phyloP scores from a whole-genome alignment of 805 yeast species.

The Candida tibetensis region DNA sequence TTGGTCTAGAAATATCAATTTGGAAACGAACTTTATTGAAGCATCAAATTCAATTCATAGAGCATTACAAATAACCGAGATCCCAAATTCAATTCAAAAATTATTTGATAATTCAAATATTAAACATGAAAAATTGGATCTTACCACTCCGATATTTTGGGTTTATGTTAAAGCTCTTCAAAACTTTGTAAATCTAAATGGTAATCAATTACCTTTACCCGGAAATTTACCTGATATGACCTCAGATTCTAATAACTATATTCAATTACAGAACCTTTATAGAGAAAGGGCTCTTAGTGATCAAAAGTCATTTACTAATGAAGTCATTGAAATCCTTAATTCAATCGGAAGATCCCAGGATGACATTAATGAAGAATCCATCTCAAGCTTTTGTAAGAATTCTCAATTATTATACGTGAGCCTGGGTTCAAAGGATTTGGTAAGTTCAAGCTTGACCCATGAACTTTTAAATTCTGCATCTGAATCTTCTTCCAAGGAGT shows the following conservation, averaged over 20 bases:
- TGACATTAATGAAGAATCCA: slow-evolving; percentile 32
- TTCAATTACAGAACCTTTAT: slow-evolving; percentile 57
- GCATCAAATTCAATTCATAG: slow-evolving; percentile 35
- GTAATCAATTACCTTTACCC: slow-evolving; percentile 57
- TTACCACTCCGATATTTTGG: slow-evolving; percentile 54
- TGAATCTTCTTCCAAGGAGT: slow-evolving; percentile 12
- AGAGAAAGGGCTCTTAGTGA: slow-evolving; percentile 54
- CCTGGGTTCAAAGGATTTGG: slow-evolving; percentile 37
- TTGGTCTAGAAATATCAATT: slow-evolving; percentile 46
- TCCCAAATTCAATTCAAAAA: slow-evolving; percentile 27
- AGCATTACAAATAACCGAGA: slow-evolving; percentile 34
- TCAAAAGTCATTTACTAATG: slow-evolving; percentile 32
- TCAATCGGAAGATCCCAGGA: slow-evolving; percentile 24
- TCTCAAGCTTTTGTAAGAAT: slow-evolving; percentile 60
- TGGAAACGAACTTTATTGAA: slow-evolving; percentile 47
- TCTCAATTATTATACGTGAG: slow-evolving; percentile 51
- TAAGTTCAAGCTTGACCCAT: slow-evolving; percentile 14
- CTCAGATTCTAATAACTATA: slow-evolving; percentile 63
- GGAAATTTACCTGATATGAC: slow-evolving; percentile 90
- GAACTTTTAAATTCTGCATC: slow-evolving; percentile 10
- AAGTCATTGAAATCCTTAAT: slow-evolving; percentile 25
- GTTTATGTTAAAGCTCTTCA: slow-evolving; percentile 52
- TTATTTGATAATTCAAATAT: slow-evolving; percentile 23
- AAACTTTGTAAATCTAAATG: slow-evolving; percentile 39
- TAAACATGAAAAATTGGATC: slow-evolving; percentile 12